Evolutionary conservation across 2,329 filamentous ascomycete genomes (phyloP).

Genomic region (Colletotrichum sp.): DNA sequence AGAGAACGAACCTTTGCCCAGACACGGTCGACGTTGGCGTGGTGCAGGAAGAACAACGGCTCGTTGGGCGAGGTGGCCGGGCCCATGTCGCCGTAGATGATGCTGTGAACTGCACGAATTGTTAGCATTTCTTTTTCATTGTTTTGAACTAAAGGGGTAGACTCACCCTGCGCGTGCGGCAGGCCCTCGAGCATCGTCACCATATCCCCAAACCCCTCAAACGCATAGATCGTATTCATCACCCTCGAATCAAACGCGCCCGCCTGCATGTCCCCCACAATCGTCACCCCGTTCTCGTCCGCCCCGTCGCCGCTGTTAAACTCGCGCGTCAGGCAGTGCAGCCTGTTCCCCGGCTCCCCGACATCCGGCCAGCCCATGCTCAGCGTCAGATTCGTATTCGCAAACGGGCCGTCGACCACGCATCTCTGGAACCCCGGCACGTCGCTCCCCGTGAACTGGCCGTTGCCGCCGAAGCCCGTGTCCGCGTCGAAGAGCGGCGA

Average conservation of each 20-base stretch:
- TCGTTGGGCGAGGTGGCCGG: slow-evolving; percentile 31
- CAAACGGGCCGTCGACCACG: slow-evolving; percentile 29
- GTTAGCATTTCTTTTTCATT: no score
- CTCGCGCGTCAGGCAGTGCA: slow-evolving; percentile 25
- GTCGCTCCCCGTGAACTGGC: slow-evolving; percentile 23
- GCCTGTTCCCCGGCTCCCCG: slow-evolving; percentile 13
- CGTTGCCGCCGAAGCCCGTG: slow-evolving; percentile 35
- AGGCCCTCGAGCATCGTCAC: slow-evolving; percentile 21
- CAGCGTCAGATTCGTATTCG: slow-evolving; percentile 17
- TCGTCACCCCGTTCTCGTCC: slow-evolving; percentile 17
- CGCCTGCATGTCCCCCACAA: slow-evolving; percentile 24
- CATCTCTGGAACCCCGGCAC: slow-evolving; percentile 19
- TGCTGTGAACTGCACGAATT: neutral
- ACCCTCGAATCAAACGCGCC: slow-evolving; percentile 12
- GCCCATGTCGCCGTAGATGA: slow-evolving; percentile 29
- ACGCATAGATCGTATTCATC: slow-evolving; percentile 22
- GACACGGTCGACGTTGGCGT: slow-evolving; percentile 30
- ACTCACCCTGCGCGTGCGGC: slow-evolving; percentile 22
- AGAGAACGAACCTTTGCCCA: slow-evolving; percentile 23
- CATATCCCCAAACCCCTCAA: slow-evolving; percentile 20
- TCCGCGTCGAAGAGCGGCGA: slow-evolving; percentile 35
- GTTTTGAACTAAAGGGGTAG: no score
- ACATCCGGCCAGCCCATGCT: slow-evolving; percentile 23
- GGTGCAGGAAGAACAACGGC: slow-evolving; percentile 33
- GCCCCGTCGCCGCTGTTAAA: slow-evolving; percentile 18